Evolutionary conservation across 768 basidiomycete species (phyloP).

Genomic region (Tremella fuciformis): DNA sequence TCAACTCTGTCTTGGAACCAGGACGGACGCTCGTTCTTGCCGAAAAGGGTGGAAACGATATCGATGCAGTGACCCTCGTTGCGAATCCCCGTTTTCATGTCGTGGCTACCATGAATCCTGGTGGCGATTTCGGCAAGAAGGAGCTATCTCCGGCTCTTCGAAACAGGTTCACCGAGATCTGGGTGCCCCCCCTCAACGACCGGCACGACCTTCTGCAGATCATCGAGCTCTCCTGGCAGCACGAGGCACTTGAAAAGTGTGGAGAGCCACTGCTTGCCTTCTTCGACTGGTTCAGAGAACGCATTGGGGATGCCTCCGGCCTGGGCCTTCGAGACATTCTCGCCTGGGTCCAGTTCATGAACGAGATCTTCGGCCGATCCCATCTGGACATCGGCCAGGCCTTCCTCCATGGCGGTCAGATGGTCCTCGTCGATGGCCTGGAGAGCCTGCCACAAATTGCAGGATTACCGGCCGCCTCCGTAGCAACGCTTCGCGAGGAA

Average conservation of each 20-base stretch:
- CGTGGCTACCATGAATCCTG: slow-evolving; percentile 98
- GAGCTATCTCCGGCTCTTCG: slow-evolving; percentile 94
- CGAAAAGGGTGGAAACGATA: slow-evolving; percentile 77
- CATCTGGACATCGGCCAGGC: slow-evolving; percentile 16
- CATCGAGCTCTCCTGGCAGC: slow-evolving; percentile 66
- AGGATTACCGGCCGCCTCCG: slow-evolving; percentile 61
- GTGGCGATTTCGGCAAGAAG: slow-evolving; percentile 98
- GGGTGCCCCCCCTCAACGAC: slow-evolving; percentile 83
- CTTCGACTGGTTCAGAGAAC: slow-evolving; percentile 69
- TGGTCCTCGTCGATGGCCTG: slow-evolving; percentile 88
- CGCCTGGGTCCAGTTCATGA: slow-evolving; percentile 88
- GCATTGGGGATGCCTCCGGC: slow-evolving; percentile 59
- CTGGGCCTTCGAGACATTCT: slow-evolving; percentile 82
- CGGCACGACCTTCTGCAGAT: slow-evolving; percentile 74
- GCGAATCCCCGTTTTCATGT: slow-evolving; percentile 76
- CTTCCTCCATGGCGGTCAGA: slow-evolving; percentile 72
- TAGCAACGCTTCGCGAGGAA: slow-evolving; percentile 64
- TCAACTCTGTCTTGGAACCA: slow-evolving; percentile 96
- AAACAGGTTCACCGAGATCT: slow-evolving; percentile 98
- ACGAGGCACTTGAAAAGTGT: slow-evolving; percentile 58
- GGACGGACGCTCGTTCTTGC: slow-evolving; percentile 83
- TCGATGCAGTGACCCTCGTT: slow-evolving; percentile 64
- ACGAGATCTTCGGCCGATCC: slow-evolving; percentile 56
- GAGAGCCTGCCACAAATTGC: slow-evolving; percentile 71
- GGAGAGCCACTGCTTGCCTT: slow-evolving; percentile 71